Base-by-base conservation (phyloP, 176 grass and related monocot genomes). In the Ananas comosus region DNA sequence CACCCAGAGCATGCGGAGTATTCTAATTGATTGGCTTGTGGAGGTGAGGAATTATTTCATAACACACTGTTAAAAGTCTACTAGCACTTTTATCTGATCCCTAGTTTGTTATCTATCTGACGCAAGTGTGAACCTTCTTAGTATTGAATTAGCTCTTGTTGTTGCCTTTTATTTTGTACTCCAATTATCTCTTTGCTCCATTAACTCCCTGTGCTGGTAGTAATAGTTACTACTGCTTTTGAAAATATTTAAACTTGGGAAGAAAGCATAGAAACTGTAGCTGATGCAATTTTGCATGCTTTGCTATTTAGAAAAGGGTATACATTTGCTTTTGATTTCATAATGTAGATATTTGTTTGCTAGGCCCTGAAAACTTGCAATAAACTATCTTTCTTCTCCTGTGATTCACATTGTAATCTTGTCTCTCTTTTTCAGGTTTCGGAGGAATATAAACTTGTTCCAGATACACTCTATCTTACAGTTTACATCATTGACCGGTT, bases 381-480 rank as follows among this genome's bases (percentile, higher is more conserved):
- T 42, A 4, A 42, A 42, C 33, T 42, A 8, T 42, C 33, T 42
- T 42, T 42, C 0, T 42, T 42, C 33, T 42, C 33, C 4, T 42
- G 33, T 42, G 7, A 42, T 4, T 42, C 17, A 61, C 21, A 22
- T 61, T 61, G 17, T 7, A 21, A 10, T 61, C 56, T 61, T 61
- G 56, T 61, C 16, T 18, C 9, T 65, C 22, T 64, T n/a, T 42
- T 79, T 57, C 80, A 97, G 89, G 94, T 97, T 69, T 87, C 89
- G 12, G 89, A 97, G 56, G 94, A 90, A 82, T 92, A 88, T 76
- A 87, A 75, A 52, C 86, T 97, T 77, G 89, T 97, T 49, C 84
- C 89, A 56, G 89, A 97, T 69, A 97, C 94, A 23, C 82, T 97
- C 24, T 90, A 97, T 83, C 84, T 97, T 18, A 82, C 94, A 63